A percentile compares a stretch with the other conserved stretches of the same genome.
phyloP scores from a whole-genome alignment of 345 rosid genomes.

The Pistacia integerrima region DNA sequence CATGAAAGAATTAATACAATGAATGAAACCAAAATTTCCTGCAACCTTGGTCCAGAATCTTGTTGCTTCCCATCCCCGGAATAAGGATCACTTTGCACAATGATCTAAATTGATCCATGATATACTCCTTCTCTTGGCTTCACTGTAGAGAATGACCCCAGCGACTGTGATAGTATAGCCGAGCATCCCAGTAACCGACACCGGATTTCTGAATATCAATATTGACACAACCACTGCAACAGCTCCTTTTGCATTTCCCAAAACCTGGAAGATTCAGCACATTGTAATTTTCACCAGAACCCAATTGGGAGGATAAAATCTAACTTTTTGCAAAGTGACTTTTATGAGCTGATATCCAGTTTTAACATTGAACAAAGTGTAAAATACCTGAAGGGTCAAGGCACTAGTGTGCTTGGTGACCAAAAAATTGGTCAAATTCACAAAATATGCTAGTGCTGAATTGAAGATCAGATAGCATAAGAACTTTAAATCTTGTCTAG shows the following conservation, averaged over 20 bases:
- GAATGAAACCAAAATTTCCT: too few relatives aligned
- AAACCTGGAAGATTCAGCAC: slow-evolving; percentile 31
- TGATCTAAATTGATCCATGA: too few relatives aligned
- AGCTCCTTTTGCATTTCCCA: slow-evolving; percentile 52
- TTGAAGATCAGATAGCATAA: slow-evolving; percentile 42
- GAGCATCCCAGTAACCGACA: slow-evolving; percentile 45
- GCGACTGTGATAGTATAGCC: slow-evolving; percentile 42
- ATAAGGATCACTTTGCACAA: too few relatives aligned
- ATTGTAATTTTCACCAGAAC: not conserved
- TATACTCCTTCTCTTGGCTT: slow-evolving; percentile 42
- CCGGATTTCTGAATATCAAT: slow-evolving; percentile 45
- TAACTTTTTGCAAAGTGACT: too few relatives aligned
- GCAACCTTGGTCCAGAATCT: too few relatives aligned
- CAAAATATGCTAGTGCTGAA: slow-evolving; percentile 46
- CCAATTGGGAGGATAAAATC: not conserved
- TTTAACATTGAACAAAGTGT: not conserved
- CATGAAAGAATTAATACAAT: too few relatives aligned
- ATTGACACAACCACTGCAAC: slow-evolving; percentile 44
- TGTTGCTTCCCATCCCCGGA: too few relatives aligned
- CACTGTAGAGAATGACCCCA: slow-evolving; percentile 45
- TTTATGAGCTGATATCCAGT: too few relatives aligned
- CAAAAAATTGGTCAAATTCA: slow-evolving; percentile 46
- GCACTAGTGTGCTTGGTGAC: slow-evolving; percentile 57
- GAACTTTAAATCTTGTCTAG: slow-evolving; percentile 41
- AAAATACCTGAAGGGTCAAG: slow-evolving; percentile 51